Conservation (phyloP, 208 protist genomes). For the Trypanosomatidae sp. region DNA sequence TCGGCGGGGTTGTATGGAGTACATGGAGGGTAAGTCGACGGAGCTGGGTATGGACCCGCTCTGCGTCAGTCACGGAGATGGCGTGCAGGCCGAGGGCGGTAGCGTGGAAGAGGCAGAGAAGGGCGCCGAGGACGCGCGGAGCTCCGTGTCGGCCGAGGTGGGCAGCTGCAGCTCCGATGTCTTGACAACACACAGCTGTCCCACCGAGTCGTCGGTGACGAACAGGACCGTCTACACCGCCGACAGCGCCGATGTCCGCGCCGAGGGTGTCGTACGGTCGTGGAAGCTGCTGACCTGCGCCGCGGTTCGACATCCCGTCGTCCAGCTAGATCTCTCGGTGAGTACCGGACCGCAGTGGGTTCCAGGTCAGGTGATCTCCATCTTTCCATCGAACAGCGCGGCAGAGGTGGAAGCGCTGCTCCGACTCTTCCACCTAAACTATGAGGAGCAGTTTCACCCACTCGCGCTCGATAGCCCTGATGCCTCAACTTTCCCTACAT, state of each 20-base stretch:
- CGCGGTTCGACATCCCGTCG: constrained; percentile 14
- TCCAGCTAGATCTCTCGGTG: constrained; percentile 43
- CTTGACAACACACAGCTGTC: constrained; percentile 7
- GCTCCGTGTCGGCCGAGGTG: not conserved
- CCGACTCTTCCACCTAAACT: constrained; percentile 23
- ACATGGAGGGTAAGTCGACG: not conserved
- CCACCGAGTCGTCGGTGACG: constrained; percentile 16
- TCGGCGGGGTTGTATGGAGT: not conserved
- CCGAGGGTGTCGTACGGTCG: constrained; percentile 30
- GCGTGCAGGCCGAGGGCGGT: not conserved
- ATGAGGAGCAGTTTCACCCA: constrained; percentile 40
- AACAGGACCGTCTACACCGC: constrained; percentile 18
- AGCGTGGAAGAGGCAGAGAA: constrained; percentile 1
- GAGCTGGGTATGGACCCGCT: too few species aligned
- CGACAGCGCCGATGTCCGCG: constrained; percentile 18
- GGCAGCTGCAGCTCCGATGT: constrained; percentile 9
- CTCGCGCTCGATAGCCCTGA: constrained; percentile 23
- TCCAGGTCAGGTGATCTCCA: constrained; percentile 59
- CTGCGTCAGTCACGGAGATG: not conserved
- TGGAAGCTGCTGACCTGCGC: constrained; percentile 35
- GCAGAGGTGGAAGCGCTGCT: constrained; percentile 42
- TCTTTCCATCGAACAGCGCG: constrained; percentile 49
- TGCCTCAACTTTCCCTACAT: constrained; percentile 30
- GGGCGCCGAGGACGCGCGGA: constrained; percentile 14
- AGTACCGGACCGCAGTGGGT: constrained; percentile 32